A percentile compares a stretch with the other conserved stretches of the same genome.
phyloP scores from a whole-genome alignment of 139 green algal species.

The Diplosphaera chodatii region DNA sequence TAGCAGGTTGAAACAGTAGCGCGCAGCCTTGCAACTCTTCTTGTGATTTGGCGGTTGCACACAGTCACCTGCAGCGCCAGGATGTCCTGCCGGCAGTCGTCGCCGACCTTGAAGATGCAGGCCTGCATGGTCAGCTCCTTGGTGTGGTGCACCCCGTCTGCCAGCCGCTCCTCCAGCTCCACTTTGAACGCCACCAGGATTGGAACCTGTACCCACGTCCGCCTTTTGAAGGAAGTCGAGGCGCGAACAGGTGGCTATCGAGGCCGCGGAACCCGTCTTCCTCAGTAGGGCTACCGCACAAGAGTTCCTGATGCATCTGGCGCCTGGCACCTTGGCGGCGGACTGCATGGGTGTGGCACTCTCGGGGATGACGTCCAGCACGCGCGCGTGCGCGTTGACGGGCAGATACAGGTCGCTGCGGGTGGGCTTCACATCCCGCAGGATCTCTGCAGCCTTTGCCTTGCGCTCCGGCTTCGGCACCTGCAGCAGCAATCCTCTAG shows the following conservation, averaged over 20 bases:
- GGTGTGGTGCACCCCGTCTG: background rate
- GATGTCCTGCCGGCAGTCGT: constrained; percentile 96
- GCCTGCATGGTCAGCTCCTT: constrained; percentile 28
- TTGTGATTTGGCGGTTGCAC: too few species aligned
- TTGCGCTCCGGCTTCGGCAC: constrained; percentile 37
- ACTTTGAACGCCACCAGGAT: constrained; percentile 89
- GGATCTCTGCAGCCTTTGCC: constrained; percentile 1
- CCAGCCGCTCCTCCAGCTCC: constrained; percentile 16
- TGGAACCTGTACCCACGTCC: constrained; percentile 79
- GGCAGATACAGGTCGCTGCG: constrained; percentile 84
- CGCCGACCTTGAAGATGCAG: constrained; percentile 94
- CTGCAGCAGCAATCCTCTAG: background rate
- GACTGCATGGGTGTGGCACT: constrained; percentile 79
- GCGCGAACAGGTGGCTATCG: too few species aligned
- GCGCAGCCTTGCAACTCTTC: too few species aligned
- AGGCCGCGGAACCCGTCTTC: too few species aligned
- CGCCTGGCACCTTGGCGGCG: constrained; percentile 58
- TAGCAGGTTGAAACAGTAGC: too few species aligned
- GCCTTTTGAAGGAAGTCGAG: too few species aligned
- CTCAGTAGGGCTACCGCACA: too few species aligned
- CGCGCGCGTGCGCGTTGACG: constrained; percentile 64
- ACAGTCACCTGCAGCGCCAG: constrained; percentile 91
- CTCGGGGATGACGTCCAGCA: constrained; percentile 57
- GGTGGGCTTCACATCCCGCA: constrained; percentile 4
- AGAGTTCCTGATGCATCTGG: too few species aligned